phyloP scores from a whole-genome alignment of 108 stramenopile species.

The Cyclotella baltica region DNA sequence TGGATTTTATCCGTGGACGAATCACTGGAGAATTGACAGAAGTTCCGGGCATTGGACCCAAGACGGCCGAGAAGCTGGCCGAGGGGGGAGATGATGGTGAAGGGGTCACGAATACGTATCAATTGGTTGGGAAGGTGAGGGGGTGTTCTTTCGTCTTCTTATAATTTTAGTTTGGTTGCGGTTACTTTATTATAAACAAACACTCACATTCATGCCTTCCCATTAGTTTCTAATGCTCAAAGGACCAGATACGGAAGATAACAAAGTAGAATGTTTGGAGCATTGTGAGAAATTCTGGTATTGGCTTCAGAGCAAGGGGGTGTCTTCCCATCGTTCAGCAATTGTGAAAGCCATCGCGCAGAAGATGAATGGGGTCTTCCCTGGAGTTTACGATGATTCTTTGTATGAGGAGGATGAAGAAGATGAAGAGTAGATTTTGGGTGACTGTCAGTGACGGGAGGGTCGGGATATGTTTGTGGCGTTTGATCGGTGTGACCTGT shows the following conservation, averaged over 20 bases:
- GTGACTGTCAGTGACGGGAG: no score
- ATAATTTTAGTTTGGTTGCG: not conserved
- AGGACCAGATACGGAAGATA: slow-evolving; percentile 81
- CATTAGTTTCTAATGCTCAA: slow-evolving; percentile 90
- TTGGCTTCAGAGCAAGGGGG: slow-evolving; percentile 89
- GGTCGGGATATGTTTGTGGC: no score
- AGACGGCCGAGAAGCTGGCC: slow-evolving; percentile 73
- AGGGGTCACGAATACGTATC: slow-evolving; percentile 84
- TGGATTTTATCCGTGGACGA: slow-evolving; percentile 57
- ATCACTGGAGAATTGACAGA: slow-evolving; percentile 73
- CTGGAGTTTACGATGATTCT: slow-evolving; percentile 88
- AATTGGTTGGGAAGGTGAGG: slow-evolving; percentile 77
- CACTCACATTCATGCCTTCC: slow-evolving; percentile 15
- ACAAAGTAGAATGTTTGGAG: slow-evolving; percentile 83
- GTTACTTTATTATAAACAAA: not conserved
- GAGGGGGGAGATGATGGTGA: slow-evolving; percentile 61
- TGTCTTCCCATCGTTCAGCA: slow-evolving; percentile 88
- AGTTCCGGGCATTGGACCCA: slow-evolving; percentile 92
- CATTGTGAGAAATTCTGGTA: slow-evolving; percentile 96
- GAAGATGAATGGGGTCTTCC: slow-evolving; percentile 88
- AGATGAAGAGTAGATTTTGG: slow-evolving; percentile 48
- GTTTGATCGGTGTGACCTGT: no score
- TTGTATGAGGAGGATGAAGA: slow-evolving; percentile 83
- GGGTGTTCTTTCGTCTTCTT: not conserved
- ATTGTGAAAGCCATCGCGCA: slow-evolving; percentile 94